These are phyloP conservation scores for Solanum peruvianum DNA, from an alignment of 257 asterid genomes.

Conservation along the genomic window DNA sequence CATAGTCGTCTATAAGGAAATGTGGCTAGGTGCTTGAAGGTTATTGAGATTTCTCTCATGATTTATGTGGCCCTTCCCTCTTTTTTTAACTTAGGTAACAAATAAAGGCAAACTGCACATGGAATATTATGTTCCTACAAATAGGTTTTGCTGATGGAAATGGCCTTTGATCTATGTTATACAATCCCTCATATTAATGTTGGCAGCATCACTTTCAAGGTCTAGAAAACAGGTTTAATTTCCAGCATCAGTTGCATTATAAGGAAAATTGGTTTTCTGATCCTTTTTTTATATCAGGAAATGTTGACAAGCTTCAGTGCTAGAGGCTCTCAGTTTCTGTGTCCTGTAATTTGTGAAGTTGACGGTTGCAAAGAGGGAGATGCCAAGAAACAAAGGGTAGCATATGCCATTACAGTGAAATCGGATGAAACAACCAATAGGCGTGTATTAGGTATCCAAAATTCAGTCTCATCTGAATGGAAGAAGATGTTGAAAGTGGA, in stretches of 20 bases:
- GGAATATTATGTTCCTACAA: neutral
- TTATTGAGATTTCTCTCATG: neutral
- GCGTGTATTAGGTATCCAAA: neutral
- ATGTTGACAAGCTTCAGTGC: neutral
- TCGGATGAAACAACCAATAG: neutral
- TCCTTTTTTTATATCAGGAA: neutral
- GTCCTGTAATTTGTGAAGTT: neutral
- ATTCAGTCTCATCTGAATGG: neutral
- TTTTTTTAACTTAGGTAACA: neutral
- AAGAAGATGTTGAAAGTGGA: constrained; percentile 14
- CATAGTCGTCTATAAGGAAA: neutral
- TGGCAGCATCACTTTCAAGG: neutral
- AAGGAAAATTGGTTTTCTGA: neutral
- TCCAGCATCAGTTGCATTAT: neutral
- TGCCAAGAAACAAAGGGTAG: neutral
- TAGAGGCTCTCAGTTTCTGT: neutral
- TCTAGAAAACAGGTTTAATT: neutral
- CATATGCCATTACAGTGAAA: neutral
- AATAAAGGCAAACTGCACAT: neutral
- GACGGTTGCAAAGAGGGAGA: neutral
- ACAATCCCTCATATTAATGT: neutral
- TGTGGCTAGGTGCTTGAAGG: neutral
- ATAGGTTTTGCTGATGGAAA: neutral
- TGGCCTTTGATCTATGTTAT: neutral
- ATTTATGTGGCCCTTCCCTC: neutral